Evolutionary conservation across 2,329 filamentous ascomycete species (phyloP), one percentile per base, ranked within the genome.

Genomic region (Cytospora chrysosperma): DNA sequence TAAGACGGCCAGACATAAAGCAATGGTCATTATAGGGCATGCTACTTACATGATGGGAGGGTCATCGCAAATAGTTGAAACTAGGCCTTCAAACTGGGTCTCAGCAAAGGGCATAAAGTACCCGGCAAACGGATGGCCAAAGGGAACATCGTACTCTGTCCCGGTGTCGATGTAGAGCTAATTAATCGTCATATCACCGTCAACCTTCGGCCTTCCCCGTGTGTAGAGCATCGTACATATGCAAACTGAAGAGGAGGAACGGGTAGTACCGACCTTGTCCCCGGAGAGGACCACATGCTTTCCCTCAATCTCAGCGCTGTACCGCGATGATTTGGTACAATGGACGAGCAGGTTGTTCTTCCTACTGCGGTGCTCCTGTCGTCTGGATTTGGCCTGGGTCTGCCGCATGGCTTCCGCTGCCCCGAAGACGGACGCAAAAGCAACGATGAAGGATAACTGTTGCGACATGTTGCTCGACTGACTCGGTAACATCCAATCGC

Each of bases 21-120:
- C 8, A 13, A 5, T 4, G 21, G 3, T 21, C 13, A 24, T 27
- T 3, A n/a, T n/a, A n/a, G 7, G 6, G 15, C 21, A 6, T 5
- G 17, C 21, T 19, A 5, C 63, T 59, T 37, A 65, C 68, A 82
- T 73, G 66, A 81, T 76, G 0, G 80, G 80, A n/a, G 80, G 78
- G 17, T 78, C 78, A 57, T 81, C 76, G 37, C 76, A 79, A 47
- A 82, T 81, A 12, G 78, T 81, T 55, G 77, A 81, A 30, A 82
- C 80, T 2, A 82, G 71, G 4, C 80, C 80, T 43, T 80, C 75
- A 51, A 78, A 75, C 28, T 72, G 64, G n/a, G 75, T 67, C n/a
- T 83, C 83, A 3, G 84, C 83, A 67, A 85, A 86, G 1, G 83
- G 82, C 26, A 86, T 74, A 67, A 79, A 86, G 68, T 87, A 86